Evolutionary conservation across 805 yeast genomes (phyloP).

Genomic region (Candida parachauliodes): DNA sequence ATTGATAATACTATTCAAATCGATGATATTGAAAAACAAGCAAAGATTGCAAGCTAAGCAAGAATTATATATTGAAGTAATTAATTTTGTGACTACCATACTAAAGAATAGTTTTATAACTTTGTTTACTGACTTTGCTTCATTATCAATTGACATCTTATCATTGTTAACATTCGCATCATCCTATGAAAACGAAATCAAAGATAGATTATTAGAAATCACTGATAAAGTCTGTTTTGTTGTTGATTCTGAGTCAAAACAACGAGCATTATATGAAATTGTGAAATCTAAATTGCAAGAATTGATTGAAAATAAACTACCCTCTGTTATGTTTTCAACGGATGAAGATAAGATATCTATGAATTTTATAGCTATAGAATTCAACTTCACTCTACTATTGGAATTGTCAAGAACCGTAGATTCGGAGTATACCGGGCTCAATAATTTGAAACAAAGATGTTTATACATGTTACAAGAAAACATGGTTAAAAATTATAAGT

Average conservation of each 20-base stretch:
- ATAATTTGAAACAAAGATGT: conserved; percentile 9
- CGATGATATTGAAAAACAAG: conserved; percentile 19
- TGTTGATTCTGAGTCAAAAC: conserved; percentile 5
- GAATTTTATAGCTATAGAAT: conserved; percentile 24
- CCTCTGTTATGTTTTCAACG: conserved; percentile 22
- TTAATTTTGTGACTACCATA: conserved; percentile 20
- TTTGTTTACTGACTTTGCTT: conserved; percentile 26
- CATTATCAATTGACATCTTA: conserved; percentile 28
- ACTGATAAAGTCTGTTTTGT: neutral
- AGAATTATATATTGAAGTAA: conserved; percentile 19
- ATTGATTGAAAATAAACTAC: conserved; percentile 22
- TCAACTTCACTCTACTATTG: conserved; percentile 25
- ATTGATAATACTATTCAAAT: conserved; percentile 27
- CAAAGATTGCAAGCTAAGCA: conserved; percentile 22
- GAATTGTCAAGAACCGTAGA: conserved; percentile 10
- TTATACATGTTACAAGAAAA: conserved; percentile 13
- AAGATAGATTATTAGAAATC: conserved; percentile 1
- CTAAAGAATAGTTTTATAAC: conserved; percentile 26
- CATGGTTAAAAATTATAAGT: conserved; percentile 15
- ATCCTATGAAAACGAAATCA: conserved; percentile 3
- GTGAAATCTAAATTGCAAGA: conserved; percentile 22
- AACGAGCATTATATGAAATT: conserved; percentile 12
- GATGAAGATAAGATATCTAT: conserved; percentile 31
- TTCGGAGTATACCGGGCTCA: conserved; percentile 3
- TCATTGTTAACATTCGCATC: conserved; percentile 17